Conservation (phyloP, 352 stramenopile species). For the Pythium insidiosum region DNA sequence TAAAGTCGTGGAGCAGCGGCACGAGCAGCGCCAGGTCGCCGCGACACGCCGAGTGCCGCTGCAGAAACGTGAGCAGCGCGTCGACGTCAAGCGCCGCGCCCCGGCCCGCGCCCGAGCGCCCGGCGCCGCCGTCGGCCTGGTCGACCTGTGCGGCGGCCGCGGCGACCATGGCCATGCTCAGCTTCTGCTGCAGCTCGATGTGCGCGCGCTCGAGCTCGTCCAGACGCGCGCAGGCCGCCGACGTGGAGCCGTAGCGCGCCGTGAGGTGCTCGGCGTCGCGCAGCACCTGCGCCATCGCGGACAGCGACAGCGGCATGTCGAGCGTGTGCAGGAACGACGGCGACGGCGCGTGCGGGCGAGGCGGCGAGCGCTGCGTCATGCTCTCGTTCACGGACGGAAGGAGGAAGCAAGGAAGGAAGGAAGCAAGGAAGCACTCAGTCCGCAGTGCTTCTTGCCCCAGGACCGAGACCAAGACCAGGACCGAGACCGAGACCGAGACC, state of each 20-base stretch:
- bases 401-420: too few relatives aligned
- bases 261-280: constrained; percentile 29
- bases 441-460: too few relatives aligned
- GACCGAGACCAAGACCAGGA: too few relatives aligned
- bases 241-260: constrained; percentile 22
- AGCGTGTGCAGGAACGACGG: too few relatives aligned
- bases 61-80: constrained; percentile 20
- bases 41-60: constrained; percentile 23
- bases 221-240: constrained; percentile 16
- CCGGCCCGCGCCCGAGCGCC: not conserved
- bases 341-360: not conserved
- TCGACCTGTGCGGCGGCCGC: constrained; percentile 12
- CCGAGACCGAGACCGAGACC: too few relatives aligned
- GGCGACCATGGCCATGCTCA: constrained; percentile 16
- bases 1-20: constrained; percentile 8
- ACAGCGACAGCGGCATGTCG: constrained; percentile 11
- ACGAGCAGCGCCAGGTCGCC: constrained; percentile 20
- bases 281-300: constrained; percentile 16
- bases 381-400: too few relatives aligned
- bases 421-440: too few relatives aligned
- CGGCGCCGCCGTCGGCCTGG: not conserved
- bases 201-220: constrained; percentile 21
- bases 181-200: constrained; percentile 19
- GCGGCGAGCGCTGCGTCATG: too few relatives aligned
- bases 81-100: constrained; percentile 8